Conservation (phyloP, 139 green algal species). For the Yamagishiella unicocca region DNA sequence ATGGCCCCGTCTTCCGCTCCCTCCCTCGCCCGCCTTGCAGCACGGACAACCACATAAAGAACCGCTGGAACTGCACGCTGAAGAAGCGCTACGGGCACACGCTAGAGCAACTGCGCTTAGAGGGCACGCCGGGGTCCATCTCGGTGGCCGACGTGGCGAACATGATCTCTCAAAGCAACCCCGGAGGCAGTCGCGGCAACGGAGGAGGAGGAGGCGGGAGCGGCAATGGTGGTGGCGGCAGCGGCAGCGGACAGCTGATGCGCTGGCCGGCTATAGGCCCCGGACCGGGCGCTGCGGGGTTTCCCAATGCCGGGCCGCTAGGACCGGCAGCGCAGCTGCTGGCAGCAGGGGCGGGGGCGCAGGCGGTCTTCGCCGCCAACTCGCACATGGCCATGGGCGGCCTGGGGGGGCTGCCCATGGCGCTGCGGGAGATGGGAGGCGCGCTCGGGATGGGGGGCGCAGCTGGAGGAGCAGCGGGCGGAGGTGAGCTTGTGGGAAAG, state of each 20-base stretch:
- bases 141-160: neutral
- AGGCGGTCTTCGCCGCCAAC: neutral
- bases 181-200: neutral
- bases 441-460: neutral
- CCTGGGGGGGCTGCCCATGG: neutral
- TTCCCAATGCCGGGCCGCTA: neutral
- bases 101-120: neutral
- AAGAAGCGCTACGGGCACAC: slow-evolving; percentile 27
- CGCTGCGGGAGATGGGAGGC: neutral
- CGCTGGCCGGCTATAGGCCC: neutral
- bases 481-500: slow-evolving; percentile 8
- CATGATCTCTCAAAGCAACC: neutral
- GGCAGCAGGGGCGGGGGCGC: neutral
- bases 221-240: neutral
- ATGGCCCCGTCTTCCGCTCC: neutral
- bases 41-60: slow-evolving; percentile 47
- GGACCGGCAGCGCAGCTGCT: slow-evolving; percentile 11
- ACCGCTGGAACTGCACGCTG: slow-evolving; percentile 45
- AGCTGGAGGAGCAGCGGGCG: neutral
- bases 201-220: neutral
- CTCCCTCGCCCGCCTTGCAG: neutral
- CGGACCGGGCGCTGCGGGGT: neutral
- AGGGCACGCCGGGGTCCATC: neutral
- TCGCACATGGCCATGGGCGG: neutral
- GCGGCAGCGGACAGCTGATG: neutral